Evolutionary conservation across 208 protist species (phyloP).

Genomic region (Endotrypanum monterogeii): DNA sequence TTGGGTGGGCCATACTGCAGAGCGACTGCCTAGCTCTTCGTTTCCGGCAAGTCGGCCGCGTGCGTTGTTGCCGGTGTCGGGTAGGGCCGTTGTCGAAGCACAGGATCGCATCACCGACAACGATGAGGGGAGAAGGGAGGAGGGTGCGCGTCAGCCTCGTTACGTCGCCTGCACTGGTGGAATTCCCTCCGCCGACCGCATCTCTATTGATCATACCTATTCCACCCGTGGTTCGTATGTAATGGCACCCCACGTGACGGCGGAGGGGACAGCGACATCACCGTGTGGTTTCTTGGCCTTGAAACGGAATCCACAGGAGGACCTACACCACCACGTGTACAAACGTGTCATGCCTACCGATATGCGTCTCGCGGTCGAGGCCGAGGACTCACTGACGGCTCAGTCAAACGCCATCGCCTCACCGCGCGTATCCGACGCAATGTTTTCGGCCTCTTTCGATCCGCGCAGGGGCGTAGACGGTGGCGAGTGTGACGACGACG

Average conservation of each 20-base stretch:
- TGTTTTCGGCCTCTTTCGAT: background rate
- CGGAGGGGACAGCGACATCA: background rate
- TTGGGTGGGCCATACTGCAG: background rate
- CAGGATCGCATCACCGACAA: conserved; percentile 32
- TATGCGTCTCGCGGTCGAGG: conserved; percentile 27
- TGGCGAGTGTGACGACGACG: conserved; percentile 5
- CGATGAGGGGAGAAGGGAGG: background rate
- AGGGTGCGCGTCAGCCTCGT: conserved; percentile 4
- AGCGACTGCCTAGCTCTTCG: background rate
- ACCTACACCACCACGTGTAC: conserved; percentile 50
- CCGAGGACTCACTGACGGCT: conserved; percentile 20
- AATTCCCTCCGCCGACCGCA: conserved; percentile 31
- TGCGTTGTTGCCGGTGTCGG: conserved; percentile 61
- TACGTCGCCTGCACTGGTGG: conserved; percentile 29
- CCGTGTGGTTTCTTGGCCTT: background rate
- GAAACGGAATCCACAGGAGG: conserved; percentile 28
- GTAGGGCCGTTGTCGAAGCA: conserved; percentile 37
- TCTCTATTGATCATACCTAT: conserved; percentile 60
- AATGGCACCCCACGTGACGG: conserved; percentile 6
- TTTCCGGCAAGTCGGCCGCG: conserved; percentile 34
- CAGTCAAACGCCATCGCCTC: conserved; percentile 11
- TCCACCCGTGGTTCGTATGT: conserved; percentile 38
- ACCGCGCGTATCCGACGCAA: background rate
- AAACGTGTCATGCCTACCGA: conserved; percentile 35
- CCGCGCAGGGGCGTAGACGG: background rate